Evolutionary conservation across 1,284 basidiomycete species (phyloP).

Genomic region (Megacollybia platyphylla): DNA sequence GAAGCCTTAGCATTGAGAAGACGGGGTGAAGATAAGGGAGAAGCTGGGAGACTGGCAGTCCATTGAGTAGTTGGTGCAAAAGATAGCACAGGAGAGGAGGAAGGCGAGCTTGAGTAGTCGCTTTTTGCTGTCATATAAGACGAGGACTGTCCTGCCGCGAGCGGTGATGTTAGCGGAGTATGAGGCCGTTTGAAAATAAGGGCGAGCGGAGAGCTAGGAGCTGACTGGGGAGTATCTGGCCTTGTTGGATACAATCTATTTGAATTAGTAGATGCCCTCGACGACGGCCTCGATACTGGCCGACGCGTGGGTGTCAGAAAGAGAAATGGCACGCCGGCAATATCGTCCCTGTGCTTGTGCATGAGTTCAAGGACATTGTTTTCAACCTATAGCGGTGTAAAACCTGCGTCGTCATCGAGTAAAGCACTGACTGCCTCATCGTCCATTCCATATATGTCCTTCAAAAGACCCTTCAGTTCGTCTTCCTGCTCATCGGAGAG

Average conservation of each 20-base stretch:
- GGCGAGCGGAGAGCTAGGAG: slow-evolving; percentile 56
- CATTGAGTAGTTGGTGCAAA: slow-evolving; percentile 47
- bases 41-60: slow-evolving; percentile 58
- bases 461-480: slow-evolving; percentile 65
- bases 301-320: slow-evolving; percentile 69
- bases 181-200: slow-evolving; percentile 65
- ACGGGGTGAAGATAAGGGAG: slow-evolving; percentile 46
- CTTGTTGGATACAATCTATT: slow-evolving; percentile 44
- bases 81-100: slow-evolving; percentile 55
- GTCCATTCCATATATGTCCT: slow-evolving; percentile 57
- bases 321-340: slow-evolving; percentile 70
- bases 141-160: slow-evolving; percentile 36
- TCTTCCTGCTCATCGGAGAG: slow-evolving; percentile 80
- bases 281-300: slow-evolving; percentile 71
- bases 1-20: slow-evolving; percentile 42
- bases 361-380: slow-evolving; percentile 73
- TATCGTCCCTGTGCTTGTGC: slow-evolving; percentile 77
- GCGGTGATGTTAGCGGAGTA: slow-evolving; percentile 61
- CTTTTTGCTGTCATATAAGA: slow-evolving; percentile 51
- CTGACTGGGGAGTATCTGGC: slow-evolving; percentile 63
- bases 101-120: slow-evolving; percentile 50
- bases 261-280: slow-evolving; percentile 63
- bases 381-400: slow-evolving; percentile 37
- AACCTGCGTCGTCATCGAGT: slow-evolving; percentile 7
- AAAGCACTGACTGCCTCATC: slow-evolving; percentile 52